Evolutionary conservation across 768 basidiomycete genomes (phyloP).

Genomic region (Lanmaoa rubissima): DNA sequence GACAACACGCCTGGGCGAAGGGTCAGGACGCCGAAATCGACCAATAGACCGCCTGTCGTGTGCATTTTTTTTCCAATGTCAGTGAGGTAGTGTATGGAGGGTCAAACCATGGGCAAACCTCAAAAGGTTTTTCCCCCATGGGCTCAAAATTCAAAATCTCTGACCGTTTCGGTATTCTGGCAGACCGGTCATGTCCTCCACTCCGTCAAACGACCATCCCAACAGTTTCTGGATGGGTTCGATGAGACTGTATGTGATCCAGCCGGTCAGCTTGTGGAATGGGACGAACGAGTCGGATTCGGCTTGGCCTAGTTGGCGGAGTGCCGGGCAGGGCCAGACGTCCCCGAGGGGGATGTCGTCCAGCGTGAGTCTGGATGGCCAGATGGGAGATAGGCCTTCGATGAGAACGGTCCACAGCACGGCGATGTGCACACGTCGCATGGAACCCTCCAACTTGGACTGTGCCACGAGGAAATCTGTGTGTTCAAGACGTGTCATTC

Average conservation of each 20-base stretch:
- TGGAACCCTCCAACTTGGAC: conserved; percentile 42
- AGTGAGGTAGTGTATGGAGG: neutral
- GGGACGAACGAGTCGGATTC: conserved; percentile 69
- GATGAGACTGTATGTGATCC: conserved; percentile 88
- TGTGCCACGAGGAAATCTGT: conserved; percentile 68
- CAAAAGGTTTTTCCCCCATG: too few relatives aligned
- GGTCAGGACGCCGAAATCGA: conserved; percentile 79
- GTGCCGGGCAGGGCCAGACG: conserved; percentile 82
- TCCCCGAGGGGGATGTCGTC: conserved; percentile 79
- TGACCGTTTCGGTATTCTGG: conserved; percentile 92
- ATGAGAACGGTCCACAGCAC: conserved; percentile 83
- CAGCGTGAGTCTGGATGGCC: conserved; percentile 76
- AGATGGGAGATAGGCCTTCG: conserved; percentile 80
- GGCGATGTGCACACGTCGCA: conserved; percentile 60
- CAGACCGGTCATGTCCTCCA: conserved; percentile 85
- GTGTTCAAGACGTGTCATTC: neutral
- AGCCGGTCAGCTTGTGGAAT: conserved; percentile 95
- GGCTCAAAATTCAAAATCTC: neutral
- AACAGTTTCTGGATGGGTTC: conserved; percentile 78
- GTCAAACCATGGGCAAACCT: too few relatives aligned
- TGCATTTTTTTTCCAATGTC: neutral
- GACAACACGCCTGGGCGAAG: conserved; percentile 60
- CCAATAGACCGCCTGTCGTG: conserved; percentile 71
- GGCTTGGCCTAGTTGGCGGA: conserved; percentile 27
- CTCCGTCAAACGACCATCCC: conserved; percentile 77